Base-by-base conservation (phyloP, 2,329 filamentous ascomycete genomes). In the Cylindrodendrum hubeiense region DNA sequence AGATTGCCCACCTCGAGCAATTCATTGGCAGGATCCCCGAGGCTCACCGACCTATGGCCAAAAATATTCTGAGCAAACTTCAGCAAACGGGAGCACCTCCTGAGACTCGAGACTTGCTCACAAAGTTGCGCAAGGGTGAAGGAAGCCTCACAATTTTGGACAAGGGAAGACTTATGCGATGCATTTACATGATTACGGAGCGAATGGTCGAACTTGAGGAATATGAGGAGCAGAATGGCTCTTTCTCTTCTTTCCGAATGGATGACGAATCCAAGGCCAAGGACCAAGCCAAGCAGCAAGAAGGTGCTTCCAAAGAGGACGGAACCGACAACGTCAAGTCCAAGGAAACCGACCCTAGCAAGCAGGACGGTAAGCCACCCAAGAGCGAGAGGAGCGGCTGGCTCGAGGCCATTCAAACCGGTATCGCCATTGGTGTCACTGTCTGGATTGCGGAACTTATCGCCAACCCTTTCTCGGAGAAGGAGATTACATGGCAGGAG, bases 401-500 rank as follows among this genome's bases (percentile, higher is more conserved):
- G 77, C 65, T 75, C 46, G 79, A 80, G 51, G 74, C 74, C 21
- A 60, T 81, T 2, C 79, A 81, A 56, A 79, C 78, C 33, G 75
- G 72, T 61, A 67, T 79, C 19, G 70, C 82, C 10, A 81, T 82
- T 28, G 85, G 83, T 65, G 82, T 95, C 61, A 86, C 93, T 26
- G 79, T 82, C 8, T 85, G 82, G 69, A 82, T 82, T 46, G 73
- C 87, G 8, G 82, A 80, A 33, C 73, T 75, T 9, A 71, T 81
- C 55, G 76, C 77, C 71, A 80, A 81, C 68, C 70, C 83, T 26
- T 81, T 84, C 67, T 80, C 80, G 4, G 82, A 85, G 68, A 81
- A 81, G 75, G 95, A 99, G 77, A 98, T 99, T 64, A 98, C 96
- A 60, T 99, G 94, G 93, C 95, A 99, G 81, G 96, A 99, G 82